Conservation (phyloP, 257 asterid species). For the Gentiana macrophylla region DNA sequence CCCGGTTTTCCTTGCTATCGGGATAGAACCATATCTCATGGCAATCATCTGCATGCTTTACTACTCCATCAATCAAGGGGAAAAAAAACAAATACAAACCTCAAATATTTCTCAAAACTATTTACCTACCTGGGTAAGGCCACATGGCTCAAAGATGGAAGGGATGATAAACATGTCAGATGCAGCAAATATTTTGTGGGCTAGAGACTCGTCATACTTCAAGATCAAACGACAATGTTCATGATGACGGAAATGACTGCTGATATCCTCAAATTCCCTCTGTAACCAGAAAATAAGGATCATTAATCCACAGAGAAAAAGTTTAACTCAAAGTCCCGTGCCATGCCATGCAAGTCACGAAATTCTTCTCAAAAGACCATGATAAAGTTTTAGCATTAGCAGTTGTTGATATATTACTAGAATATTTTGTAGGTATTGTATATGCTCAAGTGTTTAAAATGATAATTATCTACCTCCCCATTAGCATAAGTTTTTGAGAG, state of each 20-base stretch:
- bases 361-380: too few species aligned
- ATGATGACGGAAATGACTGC: slow-evolving; percentile 49
- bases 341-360: too few species aligned
- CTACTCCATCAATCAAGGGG: neutral
- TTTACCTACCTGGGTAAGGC: slow-evolving; percentile 78
- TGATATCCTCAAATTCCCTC: slow-evolving; percentile 89
- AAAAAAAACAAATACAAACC: neutral
- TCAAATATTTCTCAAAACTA: slow-evolving; percentile 4
- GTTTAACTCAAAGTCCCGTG: too few species aligned
- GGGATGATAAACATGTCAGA: slow-evolving; percentile 92
- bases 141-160: slow-evolving; percentile 95
- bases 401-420: too few species aligned
- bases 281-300: slow-evolving; percentile 19
- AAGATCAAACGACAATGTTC: slow-evolving; percentile 64
- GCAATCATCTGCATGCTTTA: slow-evolving; percentile 70
- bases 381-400: too few species aligned
- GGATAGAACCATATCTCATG: slow-evolving; percentile 92
- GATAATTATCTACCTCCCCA: too few species aligned
- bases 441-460: too few species aligned
- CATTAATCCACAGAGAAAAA: neutral
- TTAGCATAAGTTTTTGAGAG: too few species aligned
- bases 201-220: slow-evolving; percentile 85
- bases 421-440: too few species aligned
- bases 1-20: slow-evolving; percentile 87
- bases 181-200: slow-evolving; percentile 85